A percentile compares a stretch with the other conserved stretches of the same genome.
Conservation (phyloP, 331 rosid genomes). For the Malus hybrid region DNA sequence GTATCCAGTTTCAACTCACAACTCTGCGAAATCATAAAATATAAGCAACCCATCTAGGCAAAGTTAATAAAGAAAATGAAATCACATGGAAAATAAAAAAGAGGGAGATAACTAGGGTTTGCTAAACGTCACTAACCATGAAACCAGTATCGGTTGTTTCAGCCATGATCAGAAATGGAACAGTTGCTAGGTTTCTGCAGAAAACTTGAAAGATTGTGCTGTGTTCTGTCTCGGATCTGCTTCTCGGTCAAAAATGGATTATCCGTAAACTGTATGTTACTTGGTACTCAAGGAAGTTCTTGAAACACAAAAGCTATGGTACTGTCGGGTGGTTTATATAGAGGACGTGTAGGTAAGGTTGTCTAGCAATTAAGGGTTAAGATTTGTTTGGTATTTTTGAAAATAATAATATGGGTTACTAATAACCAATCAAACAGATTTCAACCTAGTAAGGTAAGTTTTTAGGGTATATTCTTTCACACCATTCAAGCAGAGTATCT, state of each 20-base stretch:
- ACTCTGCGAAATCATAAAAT: conserved; percentile 4
- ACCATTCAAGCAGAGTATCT: neutral
- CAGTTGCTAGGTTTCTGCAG: neutral
- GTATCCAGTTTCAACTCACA: conserved; percentile 22
- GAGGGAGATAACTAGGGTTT: neutral
- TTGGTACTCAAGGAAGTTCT: neutral
- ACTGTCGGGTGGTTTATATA: neutral
- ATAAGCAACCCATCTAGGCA: neutral
- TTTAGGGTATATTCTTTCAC: neutral
- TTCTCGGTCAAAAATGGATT: neutral
- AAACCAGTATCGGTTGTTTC: neutral
- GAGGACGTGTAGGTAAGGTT: neutral
- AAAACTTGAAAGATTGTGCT: neutral
- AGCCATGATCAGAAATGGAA: neutral
- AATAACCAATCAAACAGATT: neutral
- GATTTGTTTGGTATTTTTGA: neutral
- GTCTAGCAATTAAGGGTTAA: too few species aligned
- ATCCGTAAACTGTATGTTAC: neutral
- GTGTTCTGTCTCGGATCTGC: neutral
- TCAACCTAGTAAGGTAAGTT: neutral
- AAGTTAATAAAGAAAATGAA: neutral
- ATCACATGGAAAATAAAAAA: neutral
- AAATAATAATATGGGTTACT: neutral
- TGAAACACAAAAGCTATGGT: neutral
- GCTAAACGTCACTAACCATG: neutral